Evolutionary conservation across 1,284 basidiomycete species (phyloP), one percentile per base, ranked within the genome.

Genomic region (Sanghuangporus sanghuang): DNA sequence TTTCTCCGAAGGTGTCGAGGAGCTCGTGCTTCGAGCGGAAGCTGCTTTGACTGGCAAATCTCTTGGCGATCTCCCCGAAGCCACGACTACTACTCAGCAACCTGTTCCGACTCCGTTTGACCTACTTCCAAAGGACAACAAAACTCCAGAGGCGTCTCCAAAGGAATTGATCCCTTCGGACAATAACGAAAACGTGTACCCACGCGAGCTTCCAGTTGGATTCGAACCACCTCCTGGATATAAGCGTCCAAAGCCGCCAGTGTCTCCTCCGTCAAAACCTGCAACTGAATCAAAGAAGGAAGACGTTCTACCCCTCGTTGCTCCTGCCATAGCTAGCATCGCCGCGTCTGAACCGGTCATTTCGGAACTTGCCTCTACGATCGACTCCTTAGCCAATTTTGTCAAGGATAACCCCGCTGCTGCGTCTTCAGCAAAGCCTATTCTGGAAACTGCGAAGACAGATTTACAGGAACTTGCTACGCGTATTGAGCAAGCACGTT

Each of bases 171-270:
- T 70, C 35, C 66, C 71, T 21, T 68, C 75, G 6, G 75, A 75
- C 58, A 75, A 73, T 44, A 73, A 74, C 42, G 78, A 83, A 66
- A 78, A 82, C 66, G 75, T 91, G 35, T 96, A 95, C 72, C 76
- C 78, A 48, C 82, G 76, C 14, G 85, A 89, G n/a, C 81, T 97
- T 42, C 95, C 95, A 23, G 76, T 98, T 61, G 95, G 95, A 6
- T 92, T 92, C 72, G 94, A 97, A 74, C 92, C 90, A 16, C 95
- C 95, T 52, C 93, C 93, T 38, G 95, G 95, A 21, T 96, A 85
- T 75, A 79, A 80, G 59, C 82, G 83, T 21, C 86, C 82, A 50
- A 80, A 81, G 68, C 70, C 68, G 38, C 64, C 74, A 46, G 62
- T 66, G 44, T 69, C 68, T 38, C 57, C 70, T 7, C 71, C 77